Conservation (phyloP, 2,329 filamentous ascomycete genomes). For the Aschersonia sp. region DNA sequence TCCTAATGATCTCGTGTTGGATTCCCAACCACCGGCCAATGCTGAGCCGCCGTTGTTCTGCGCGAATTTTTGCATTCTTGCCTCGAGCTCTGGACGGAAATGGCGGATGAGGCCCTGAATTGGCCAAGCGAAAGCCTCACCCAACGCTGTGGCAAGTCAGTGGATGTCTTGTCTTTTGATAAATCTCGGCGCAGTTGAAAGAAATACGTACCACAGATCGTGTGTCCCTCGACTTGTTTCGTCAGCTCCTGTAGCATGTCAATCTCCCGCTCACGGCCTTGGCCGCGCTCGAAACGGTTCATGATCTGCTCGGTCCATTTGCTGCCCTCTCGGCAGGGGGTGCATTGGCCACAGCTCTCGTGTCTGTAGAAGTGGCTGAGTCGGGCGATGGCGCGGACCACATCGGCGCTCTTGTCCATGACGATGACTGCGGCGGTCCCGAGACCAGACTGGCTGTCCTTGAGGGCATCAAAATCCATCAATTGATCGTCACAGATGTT, state of each 20-base stretch:
- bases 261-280: constrained; percentile 81
- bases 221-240: constrained; percentile 98
- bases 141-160: constrained; percentile 48
- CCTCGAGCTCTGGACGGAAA: constrained; percentile 92
- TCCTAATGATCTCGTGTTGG: constrained; percentile 60
- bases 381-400: constrained; percentile 84
- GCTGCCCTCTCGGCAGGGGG: constrained; percentile 95
- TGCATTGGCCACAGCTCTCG: constrained; percentile 97
- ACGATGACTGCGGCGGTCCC: constrained; percentile 96
- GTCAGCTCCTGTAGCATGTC: constrained; percentile 99
- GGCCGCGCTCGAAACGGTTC: constrained; percentile 85
- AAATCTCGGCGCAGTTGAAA: no score
- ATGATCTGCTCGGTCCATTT: constrained; percentile 99
- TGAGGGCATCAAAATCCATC: constrained; percentile 98
- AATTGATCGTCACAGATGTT: constrained; percentile 81
- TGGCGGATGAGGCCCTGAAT: constrained; percentile 96
- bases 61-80: constrained; percentile 70
- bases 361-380: constrained; percentile 96
- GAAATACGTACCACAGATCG: constrained; percentile 67
- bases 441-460: constrained; percentile 93
- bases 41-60: constrained; percentile 57
- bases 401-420: constrained; percentile 96
- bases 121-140: constrained; percentile 97
- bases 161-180: background rate
- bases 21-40: constrained; percentile 78